Conservation (phyloP, 345 rosid species). For the Eucalyptus tenuipes region DNA sequence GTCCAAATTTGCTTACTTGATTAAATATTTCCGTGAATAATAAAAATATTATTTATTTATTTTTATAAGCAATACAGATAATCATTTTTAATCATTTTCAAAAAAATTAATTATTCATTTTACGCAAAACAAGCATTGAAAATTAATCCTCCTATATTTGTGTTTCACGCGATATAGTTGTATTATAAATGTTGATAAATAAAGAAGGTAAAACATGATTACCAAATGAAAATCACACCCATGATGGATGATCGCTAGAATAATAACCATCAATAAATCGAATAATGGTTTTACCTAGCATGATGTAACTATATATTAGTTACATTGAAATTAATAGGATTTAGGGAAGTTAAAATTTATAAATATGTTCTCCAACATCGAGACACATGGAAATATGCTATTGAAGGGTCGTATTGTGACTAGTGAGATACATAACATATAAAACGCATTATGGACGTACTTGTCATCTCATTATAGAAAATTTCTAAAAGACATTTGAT, state of each 20-base stretch:
- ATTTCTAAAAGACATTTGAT: not conserved
- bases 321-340: not conserved
- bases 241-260: not conserved
- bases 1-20: not conserved
- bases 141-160: not conserved
- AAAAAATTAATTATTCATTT: not conserved
- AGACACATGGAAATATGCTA: rapidly evolving
- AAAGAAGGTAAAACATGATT: not conserved
- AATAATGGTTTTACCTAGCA: not conserved
- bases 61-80: too few species aligned
- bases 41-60: too few species aligned
- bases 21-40: not conserved
- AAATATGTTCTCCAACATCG: not conserved
- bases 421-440: not conserved
- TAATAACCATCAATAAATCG: not conserved
- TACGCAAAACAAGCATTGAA: not conserved
- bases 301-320: not conserved
- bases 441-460: not conserved
- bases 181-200: not conserved
- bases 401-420: rapidly evolving
- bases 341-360: not conserved
- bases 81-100: not conserved
- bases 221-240: not conserved
- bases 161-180: not conserved
- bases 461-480: not conserved